Evolutionary conservation across 257 asterid species (phyloP).

Genomic region (Knoxia roxburghii): DNA sequence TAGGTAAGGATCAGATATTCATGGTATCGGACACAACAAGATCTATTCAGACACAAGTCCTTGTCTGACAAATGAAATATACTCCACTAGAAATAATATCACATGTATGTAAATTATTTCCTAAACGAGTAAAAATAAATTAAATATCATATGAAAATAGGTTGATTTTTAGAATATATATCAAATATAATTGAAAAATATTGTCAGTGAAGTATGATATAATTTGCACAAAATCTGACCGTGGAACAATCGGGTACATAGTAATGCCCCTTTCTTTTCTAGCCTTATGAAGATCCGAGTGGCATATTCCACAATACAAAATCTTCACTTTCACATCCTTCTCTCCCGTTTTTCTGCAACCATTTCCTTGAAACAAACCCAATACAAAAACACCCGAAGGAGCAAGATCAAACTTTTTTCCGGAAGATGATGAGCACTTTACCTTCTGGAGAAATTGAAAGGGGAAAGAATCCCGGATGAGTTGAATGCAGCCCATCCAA

Average conservation of each 20-base stretch:
- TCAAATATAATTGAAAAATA: no score
- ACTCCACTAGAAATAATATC: no score
- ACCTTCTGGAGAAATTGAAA: constrained; percentile 13
- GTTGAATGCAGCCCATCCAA: constrained; percentile 10
- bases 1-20: background rate
- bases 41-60: background rate
- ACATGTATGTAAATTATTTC: no score
- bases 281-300: constrained; percentile 5
- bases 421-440: background rate
- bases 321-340: constrained; percentile 11
- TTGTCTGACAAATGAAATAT: background rate
- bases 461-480: constrained; percentile 13
- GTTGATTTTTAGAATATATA: no score
- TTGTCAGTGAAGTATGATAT: no score
- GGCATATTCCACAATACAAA: constrained; percentile 11
- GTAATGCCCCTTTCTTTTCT: constrained; percentile 5
- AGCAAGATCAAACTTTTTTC: background rate
- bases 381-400: background rate
- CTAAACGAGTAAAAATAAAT: no score
- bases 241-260: constrained; percentile 5
- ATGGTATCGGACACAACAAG: background rate
- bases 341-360: constrained; percentile 11
- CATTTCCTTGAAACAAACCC: background rate
- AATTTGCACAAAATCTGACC: no score
- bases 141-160: no score